Evolutionary conservation across 1,284 basidiomycete genomes (phyloP).

Genomic region (Rhizoctonia solani): DNA sequence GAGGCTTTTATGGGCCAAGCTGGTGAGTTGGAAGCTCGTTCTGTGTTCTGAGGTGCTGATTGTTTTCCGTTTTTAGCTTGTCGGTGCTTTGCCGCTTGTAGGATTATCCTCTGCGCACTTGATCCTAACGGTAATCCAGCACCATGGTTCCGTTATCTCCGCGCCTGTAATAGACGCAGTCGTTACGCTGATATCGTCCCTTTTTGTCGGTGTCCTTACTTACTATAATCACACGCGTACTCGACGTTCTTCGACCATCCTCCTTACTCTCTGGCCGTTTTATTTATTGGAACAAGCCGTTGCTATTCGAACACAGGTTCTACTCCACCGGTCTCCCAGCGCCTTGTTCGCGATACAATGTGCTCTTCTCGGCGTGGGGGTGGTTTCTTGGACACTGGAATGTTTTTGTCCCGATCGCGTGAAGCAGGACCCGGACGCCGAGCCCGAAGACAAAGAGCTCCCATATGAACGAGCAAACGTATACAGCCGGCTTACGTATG

Average conservation of each 20-base stretch:
- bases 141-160: background rate
- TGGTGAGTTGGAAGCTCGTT: slow-evolving; percentile 54
- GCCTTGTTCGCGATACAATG: slow-evolving; percentile 56
- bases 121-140: slow-evolving; percentile 45
- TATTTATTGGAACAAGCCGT: slow-evolving; percentile 61
- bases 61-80: slow-evolving; percentile 46
- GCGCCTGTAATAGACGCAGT: slow-evolving; percentile 44
- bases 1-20: slow-evolving; percentile 59
- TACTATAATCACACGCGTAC: slow-evolving; percentile 75
- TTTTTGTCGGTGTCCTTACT: slow-evolving; percentile 58
- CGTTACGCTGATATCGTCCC: slow-evolving; percentile 59
- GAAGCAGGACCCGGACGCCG: slow-evolving; percentile 13
- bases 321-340: slow-evolving; percentile 43
- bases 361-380: slow-evolving; percentile 54
- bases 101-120: slow-evolving; percentile 50
- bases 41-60: slow-evolving; percentile 6
- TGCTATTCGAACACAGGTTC: slow-evolving; percentile 62
- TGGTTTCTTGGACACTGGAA: slow-evolving; percentile 69
- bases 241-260: slow-evolving; percentile 71
- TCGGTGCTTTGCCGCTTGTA: slow-evolving; percentile 52
- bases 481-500: slow-evolving; percentile 54
- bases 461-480: slow-evolving; percentile 83
- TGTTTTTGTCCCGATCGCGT: slow-evolving; percentile 68
- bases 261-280: slow-evolving; percentile 84
- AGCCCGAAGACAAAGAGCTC: slow-evolving; percentile 56